These are phyloP conservation scores for Blastobotrys robertii DNA, from an alignment of 805 yeast genomes.

Conservation along the genomic window DNA sequence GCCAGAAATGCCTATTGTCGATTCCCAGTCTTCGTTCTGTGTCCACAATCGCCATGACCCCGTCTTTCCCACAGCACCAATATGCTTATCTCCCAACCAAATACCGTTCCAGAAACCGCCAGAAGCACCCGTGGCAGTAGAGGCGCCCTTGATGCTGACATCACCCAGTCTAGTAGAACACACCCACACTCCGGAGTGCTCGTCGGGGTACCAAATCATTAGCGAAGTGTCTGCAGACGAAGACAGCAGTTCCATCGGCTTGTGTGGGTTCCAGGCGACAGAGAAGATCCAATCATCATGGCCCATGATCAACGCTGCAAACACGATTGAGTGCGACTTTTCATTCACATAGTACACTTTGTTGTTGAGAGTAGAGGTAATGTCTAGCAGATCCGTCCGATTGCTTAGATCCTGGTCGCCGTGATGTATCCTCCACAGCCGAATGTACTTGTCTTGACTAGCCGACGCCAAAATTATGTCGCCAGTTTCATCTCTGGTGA, in stretches of 20 bases:
- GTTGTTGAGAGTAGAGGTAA: slow-evolving; percentile 50
- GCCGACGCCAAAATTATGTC: slow-evolving; percentile 74
- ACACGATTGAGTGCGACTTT: slow-evolving; percentile 44
- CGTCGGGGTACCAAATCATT: slow-evolving; percentile 90
- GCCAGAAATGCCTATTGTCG: slow-evolving; percentile 58
- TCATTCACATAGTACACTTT: slow-evolving; percentile 55
- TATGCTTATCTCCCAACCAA: slow-evolving; percentile 49
- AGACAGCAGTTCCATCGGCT: slow-evolving; percentile 50
- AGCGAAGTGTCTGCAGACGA: slow-evolving; percentile 89
- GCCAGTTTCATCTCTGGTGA: slow-evolving; percentile 34
- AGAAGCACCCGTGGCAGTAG: slow-evolving; percentile 94
- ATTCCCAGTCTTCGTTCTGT: slow-evolving; percentile 20
- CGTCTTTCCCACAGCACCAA: slow-evolving; percentile 79
- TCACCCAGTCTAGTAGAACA: slow-evolving; percentile 80
- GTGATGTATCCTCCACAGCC: slow-evolving; percentile 66
- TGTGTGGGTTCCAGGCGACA: slow-evolving; percentile 67
- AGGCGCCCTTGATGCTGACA: slow-evolving; percentile 89
- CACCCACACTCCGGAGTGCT: slow-evolving; percentile 81
- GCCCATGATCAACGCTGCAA: slow-evolving; percentile 93
- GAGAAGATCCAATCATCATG: slow-evolving; percentile 97
- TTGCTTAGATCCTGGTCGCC: slow-evolving; percentile 24
- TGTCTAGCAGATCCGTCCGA: slow-evolving; percentile 36
- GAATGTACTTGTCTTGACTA: slow-evolving; percentile 83
- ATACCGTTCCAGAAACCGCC: slow-evolving; percentile 61
- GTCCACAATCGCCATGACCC: slow-evolving; percentile 85